These are phyloP conservation scores for Flaveria floridana DNA, from an alignment of 140 eudicot species.

Conservation along the genomic window DNA sequence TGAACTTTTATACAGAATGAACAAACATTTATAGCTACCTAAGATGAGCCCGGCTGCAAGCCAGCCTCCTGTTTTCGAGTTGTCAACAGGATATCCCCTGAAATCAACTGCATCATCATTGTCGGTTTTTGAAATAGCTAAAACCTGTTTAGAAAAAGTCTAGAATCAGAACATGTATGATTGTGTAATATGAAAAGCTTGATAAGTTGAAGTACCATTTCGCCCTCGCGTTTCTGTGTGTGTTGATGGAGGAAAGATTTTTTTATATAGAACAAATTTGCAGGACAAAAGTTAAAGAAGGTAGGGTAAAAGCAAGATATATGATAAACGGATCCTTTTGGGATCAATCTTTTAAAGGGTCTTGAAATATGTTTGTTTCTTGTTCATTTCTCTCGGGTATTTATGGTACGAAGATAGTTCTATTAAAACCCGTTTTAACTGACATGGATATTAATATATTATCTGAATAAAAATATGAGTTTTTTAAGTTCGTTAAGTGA, in stretches of 20 bases:
- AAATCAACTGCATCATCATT: constrained; percentile 43
- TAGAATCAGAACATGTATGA: constrained; percentile 21
- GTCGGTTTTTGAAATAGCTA: constrained; percentile 21
- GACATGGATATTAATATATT: neutral
- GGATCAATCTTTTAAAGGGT: constrained; percentile 26
- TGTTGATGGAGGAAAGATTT: constrained; percentile 12
- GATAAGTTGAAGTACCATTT: constrained; percentile 32
- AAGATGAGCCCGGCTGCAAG: constrained; percentile 93
- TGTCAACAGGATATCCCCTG: constrained; percentile 72
- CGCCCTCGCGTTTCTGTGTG: neutral
- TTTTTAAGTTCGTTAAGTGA: neutral
- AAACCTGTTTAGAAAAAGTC: constrained; percentile 29
- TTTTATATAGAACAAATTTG: constrained; percentile 31
- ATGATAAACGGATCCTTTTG: constrained; percentile 10
- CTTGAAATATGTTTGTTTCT: neutral
- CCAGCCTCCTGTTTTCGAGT: constrained; percentile 90
- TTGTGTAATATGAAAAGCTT: constrained; percentile 24
- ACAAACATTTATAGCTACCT: constrained; percentile 47
- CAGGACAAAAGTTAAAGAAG: constrained; percentile 32
- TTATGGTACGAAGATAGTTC: neutral
- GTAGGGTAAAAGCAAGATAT: constrained; percentile 38
- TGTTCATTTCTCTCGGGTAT: neutral
- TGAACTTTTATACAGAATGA: neutral
- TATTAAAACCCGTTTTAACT: neutral
- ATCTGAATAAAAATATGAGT: too few relatives aligned